Evolutionary conservation across 148 eudicot species (phyloP).

Genomic region (Diospyros lotus): DNA sequence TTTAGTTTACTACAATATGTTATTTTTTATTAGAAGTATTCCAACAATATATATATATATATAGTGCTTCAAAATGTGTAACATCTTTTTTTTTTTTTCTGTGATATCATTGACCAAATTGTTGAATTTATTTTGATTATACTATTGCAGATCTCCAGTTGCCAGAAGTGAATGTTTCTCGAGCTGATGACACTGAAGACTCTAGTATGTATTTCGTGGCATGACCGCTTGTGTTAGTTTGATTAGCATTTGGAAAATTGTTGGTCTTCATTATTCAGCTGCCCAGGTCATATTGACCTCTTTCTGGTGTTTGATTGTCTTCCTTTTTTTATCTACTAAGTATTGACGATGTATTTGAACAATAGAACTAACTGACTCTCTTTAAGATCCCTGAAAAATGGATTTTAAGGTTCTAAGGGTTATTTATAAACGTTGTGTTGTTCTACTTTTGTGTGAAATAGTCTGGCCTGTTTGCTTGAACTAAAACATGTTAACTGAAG

Average conservation of each 20-base stretch:
- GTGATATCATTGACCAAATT: background rate
- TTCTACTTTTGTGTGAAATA: background rate
- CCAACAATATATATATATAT: too few species aligned
- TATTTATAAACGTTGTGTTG: background rate
- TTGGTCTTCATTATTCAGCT: background rate
- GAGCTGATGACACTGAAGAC: conserved; percentile 74
- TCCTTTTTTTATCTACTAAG: too few species aligned
- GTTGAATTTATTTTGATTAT: background rate
- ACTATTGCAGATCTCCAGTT: conserved; percentile 52
- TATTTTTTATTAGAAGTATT: too few species aligned
- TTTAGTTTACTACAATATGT: too few species aligned
- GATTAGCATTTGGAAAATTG: background rate
- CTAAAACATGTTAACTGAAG: background rate
- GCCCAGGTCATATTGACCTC: background rate
- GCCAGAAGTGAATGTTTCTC: conserved; percentile 51
- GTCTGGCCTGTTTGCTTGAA: background rate
- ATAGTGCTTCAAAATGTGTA: too few species aligned
- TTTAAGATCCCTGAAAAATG: background rate
- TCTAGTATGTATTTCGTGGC: conserved; percentile 44
- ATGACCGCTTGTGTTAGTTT: background rate
- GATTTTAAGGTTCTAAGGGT: background rate
- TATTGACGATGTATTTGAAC: too few species aligned
- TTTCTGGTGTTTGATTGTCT: background rate
- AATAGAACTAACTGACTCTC: too few species aligned
- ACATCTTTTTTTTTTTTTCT: background rate